Conservation (phyloP, 2,329 filamentous ascomycete genomes). For the Paramyrothecium sp. region DNA sequence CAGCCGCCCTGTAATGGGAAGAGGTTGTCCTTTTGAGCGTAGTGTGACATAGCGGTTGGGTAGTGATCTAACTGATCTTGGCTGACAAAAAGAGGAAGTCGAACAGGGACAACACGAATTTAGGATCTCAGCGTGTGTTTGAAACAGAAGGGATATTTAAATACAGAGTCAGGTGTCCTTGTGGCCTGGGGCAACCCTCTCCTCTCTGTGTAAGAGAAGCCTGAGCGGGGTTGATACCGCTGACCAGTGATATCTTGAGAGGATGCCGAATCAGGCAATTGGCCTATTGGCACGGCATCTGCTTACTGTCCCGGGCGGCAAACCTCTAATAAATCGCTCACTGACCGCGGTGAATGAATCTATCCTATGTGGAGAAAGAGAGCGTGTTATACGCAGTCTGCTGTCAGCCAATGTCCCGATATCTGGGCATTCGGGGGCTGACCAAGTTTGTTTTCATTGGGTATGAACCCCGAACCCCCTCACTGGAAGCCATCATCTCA, state of each 20-base stretch:
- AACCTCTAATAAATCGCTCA: neutral
- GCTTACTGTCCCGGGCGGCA: neutral
- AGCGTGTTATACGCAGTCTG: no score
- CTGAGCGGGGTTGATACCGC: constrained; percentile 15
- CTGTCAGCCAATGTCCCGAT: no score
- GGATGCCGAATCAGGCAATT: constrained; percentile 27
- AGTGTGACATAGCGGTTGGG: constrained; percentile 17
- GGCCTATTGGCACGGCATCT: neutral
- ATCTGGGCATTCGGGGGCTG: no score
- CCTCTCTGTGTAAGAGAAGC: constrained; percentile 7
- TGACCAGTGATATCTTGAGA: constrained; percentile 24
- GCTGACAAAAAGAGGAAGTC: no score
- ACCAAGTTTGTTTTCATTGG: no score
- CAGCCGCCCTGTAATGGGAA: constrained; percentile 49
- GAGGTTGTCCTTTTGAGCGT: constrained; percentile 19
- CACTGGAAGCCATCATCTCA: no score
- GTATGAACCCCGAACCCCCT: no score
- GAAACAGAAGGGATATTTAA: no score
- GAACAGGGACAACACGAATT: no score
- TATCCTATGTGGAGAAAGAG: no score
- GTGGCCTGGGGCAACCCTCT: neutral
- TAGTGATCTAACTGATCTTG: neutral
- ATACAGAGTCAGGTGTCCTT: neutral
- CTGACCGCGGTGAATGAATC: neutral
- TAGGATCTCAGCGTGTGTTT: no score